phyloP scores from a whole-genome alignment of 352 stramenopile species.

The Pythium apleroticum region DNA sequence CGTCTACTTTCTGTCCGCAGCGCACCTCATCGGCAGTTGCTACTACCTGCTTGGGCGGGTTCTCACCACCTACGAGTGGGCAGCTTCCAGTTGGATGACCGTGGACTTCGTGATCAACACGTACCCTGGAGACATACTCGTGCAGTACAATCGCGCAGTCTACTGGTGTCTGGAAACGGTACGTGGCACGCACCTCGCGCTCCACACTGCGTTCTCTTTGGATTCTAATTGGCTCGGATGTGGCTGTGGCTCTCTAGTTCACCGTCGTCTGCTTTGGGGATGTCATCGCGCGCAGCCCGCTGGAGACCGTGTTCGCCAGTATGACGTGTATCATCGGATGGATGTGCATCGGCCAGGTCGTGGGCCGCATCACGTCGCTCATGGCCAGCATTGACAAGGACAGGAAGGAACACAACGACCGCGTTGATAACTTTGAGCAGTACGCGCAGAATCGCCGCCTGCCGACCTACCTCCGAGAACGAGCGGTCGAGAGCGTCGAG shows the following conservation, averaged over 20 bases:
- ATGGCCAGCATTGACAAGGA: constrained; percentile 68
- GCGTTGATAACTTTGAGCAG: constrained; percentile 62
- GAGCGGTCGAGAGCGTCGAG: constrained; percentile 49
- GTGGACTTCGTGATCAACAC: constrained; percentile 49
- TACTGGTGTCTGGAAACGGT: constrained; percentile 78
- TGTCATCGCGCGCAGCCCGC: constrained; percentile 50
- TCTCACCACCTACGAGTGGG: constrained; percentile 7
- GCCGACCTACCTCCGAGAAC: constrained; percentile 40
- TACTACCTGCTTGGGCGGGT: constrained; percentile 29
- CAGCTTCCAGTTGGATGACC: constrained; percentile 52
- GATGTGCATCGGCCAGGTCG: constrained; percentile 75
- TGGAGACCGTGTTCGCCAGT: constrained; percentile 52
- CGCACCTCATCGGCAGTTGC: constrained; percentile 30
- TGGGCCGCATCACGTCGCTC: constrained; percentile 63
- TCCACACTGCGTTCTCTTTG: too few species aligned
- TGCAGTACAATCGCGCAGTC: constrained; percentile 70
- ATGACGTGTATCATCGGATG: constrained; percentile 69
- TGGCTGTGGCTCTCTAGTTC: too few species aligned
- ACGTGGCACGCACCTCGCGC: constrained; percentile 63
- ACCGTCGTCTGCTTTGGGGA: constrained; percentile 80
- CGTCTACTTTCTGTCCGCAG: constrained; percentile 27
- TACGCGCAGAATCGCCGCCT: constrained; percentile 52
- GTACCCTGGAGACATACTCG: constrained; percentile 39
- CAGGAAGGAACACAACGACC: constrained; percentile 42
- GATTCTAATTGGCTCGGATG: too few species aligned